phyloP scores from a whole-genome alignment of 495 filamentous ascomycete species.

The Echria macrotheca region DNA sequence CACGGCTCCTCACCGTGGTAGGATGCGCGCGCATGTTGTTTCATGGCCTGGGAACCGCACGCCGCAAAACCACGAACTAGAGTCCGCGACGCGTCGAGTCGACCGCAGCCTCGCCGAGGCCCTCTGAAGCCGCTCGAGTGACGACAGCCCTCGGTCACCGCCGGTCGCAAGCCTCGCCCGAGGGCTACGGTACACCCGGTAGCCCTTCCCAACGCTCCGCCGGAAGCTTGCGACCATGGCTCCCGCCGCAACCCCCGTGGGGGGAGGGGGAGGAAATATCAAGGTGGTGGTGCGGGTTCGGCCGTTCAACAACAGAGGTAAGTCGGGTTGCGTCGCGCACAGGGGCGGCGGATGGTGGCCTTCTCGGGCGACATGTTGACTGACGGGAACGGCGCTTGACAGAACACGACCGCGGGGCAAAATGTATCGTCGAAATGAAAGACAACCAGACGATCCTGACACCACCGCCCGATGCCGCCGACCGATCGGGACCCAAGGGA shows the following conservation, averaged over 20 bases:
- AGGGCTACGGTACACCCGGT: conserved; percentile 4
- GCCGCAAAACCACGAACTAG: no score
- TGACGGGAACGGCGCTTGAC: conserved; percentile 1
- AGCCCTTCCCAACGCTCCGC: neutral
- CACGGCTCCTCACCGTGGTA: neutral
- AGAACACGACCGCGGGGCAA: conserved; percentile 87
- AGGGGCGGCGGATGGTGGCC: no score
- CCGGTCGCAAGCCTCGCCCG: neutral
- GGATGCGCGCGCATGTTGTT: conserved; percentile 21
- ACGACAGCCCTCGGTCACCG: neutral
- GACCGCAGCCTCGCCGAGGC: neutral
- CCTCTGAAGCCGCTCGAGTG: neutral
- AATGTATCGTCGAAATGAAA: conserved; percentile 98
- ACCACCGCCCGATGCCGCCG: conserved; percentile 58
- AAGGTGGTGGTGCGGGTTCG: conserved; percentile 97
- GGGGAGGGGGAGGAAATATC: conserved; percentile 68
- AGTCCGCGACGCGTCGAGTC: no score
- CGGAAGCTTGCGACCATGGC: conserved; percentile 48
- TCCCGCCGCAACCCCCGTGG: conserved; percentile 45
- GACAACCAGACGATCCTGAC: conserved; percentile 81
- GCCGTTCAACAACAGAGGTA: conserved; percentile 91
- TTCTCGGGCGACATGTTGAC: neutral
- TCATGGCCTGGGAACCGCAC: conserved; percentile 21
- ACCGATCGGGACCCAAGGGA: conserved; percentile 55
- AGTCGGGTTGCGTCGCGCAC: conserved; percentile 25